phyloP scores from a whole-genome alignment of 148 eudicot species.

The Vaccinium darrowii region DNA sequence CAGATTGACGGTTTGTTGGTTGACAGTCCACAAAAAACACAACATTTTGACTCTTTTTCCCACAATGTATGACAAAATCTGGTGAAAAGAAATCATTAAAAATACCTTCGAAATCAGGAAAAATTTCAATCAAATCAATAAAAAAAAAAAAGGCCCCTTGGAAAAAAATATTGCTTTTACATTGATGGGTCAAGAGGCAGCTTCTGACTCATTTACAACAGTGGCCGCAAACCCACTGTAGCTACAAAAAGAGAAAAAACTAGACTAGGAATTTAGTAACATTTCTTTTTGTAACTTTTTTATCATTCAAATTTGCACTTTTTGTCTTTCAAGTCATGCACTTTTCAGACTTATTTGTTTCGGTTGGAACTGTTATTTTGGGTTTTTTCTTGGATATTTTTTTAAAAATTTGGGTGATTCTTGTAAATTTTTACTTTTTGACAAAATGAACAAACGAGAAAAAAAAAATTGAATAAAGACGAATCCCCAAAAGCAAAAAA shows the following conservation, averaged over 20 bases:
- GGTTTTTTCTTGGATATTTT: too few species aligned
- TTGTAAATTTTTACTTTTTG: too few species aligned
- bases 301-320: neutral
- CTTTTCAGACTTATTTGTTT: neutral
- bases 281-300: neutral
- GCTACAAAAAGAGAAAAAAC: slow-evolving; percentile 9
- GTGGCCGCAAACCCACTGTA: slow-evolving; percentile 18
- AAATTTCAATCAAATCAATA: slow-evolving; percentile 32
- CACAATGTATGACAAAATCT: slow-evolving; percentile 27
- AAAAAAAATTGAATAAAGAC: too few species aligned
- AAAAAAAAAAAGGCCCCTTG: neutral
- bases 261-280: neutral
- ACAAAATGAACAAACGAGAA: too few species aligned
- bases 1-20: slow-evolving; percentile 20
- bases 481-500: too few species aligned
- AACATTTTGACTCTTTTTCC: slow-evolving; percentile 16
- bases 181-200: slow-evolving; percentile 16
- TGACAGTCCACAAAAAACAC: neutral
- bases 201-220: slow-evolving; percentile 8
- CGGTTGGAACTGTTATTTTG: too few species aligned
- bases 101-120: neutral
- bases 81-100: slow-evolving; percentile 21
- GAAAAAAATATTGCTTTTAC: slow-evolving; percentile 2
- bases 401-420: too few species aligned
- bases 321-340: neutral